These are phyloP conservation scores for Mortierella alpina DNA, from an alignment of 192 early-diverging fungal species.

Conservation along the genomic window DNA sequence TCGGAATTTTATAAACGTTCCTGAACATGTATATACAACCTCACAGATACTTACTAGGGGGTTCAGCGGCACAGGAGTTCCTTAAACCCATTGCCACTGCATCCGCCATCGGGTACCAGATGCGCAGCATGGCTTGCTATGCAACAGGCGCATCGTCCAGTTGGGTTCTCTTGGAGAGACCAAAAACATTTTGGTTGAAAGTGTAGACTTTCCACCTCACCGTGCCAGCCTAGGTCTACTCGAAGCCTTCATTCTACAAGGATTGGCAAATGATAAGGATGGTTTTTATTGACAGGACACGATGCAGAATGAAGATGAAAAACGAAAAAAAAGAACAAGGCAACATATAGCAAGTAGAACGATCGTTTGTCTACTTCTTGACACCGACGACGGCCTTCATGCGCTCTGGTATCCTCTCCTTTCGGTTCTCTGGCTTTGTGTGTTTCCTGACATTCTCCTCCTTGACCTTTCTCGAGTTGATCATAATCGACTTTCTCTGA, in stretches of 20 bases:
- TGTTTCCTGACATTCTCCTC: constrained; percentile 94
- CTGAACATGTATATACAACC: too few relatives aligned
- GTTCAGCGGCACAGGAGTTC: too few relatives aligned
- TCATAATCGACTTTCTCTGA: constrained; percentile 83
- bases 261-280: neutral
- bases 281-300: neutral
- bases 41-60: too few relatives aligned
- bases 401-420: constrained; percentile 75
- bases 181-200: too few relatives aligned
- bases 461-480: constrained; percentile 82
- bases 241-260: neutral
- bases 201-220: too few relatives aligned
- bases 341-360: neutral
- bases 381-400: constrained; percentile 76
- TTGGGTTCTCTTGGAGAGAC: too few relatives aligned
- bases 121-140: too few relatives aligned
- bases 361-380: constrained; percentile 55
- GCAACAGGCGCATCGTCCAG: too few relatives aligned
- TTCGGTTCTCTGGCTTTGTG: constrained; percentile 68
- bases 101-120: too few relatives aligned
- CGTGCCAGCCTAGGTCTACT: too few relatives aligned
- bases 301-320: neutral
- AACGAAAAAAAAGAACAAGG: constrained; percentile 1
- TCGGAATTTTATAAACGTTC: too few relatives aligned
- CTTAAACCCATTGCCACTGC: too few relatives aligned